These are phyloP conservation scores for Luvunga scandens DNA, from an alignment of 345 rosid genomes.

Conservation along the genomic window DNA sequence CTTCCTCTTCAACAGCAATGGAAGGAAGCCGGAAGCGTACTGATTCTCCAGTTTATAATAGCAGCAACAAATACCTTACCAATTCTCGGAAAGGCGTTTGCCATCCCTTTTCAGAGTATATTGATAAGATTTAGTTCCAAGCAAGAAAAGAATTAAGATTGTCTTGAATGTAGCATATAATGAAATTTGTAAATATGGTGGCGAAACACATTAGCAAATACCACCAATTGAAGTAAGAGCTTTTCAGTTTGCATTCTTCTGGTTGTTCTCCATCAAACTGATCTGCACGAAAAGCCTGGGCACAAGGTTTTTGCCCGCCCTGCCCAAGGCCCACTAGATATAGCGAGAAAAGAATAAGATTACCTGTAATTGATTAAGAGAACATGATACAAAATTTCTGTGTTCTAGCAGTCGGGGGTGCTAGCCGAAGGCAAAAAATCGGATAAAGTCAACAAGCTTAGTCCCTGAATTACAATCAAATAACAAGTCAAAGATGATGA, in stretches of 20 bases:
- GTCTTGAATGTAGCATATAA: slow-evolving; percentile 60
- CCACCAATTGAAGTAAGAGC: slow-evolving; percentile 84
- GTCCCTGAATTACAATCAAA: slow-evolving; percentile 22
- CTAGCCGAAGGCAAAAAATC: slow-evolving; percentile 20
- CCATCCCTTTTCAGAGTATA: slow-evolving; percentile 23
- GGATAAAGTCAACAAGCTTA: slow-evolving; percentile 41
- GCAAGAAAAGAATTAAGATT: slow-evolving; percentile 43
- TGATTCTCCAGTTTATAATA: slow-evolving; percentile 30
- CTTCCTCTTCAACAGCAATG: slow-evolving; percentile 17
- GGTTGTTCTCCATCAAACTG: slow-evolving; percentile 57
- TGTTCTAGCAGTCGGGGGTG: slow-evolving; percentile 1
- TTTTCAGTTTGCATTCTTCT: slow-evolving; percentile 47
- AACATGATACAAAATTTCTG: not conserved
- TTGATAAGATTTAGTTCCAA: slow-evolving; percentile 43
- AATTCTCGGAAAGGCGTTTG: slow-evolving; percentile 41
- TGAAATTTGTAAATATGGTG: slow-evolving; percentile 29
- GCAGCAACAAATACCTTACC: slow-evolving; percentile 41
- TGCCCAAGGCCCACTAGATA: slow-evolving; percentile 36
- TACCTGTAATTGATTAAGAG: slow-evolving; percentile 21
- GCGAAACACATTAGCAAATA: slow-evolving; percentile 53
- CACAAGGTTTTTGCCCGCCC: slow-evolving; percentile 68
- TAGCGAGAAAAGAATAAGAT: slow-evolving; percentile 27
- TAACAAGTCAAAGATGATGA: too few relatives aligned
- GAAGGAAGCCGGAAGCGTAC: slow-evolving; percentile 10
- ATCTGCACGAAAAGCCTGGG: slow-evolving; percentile 79